phyloP scores from a whole-genome alignment of 2,329 filamentous ascomycete species.

The Fusarium nodosum region DNA sequence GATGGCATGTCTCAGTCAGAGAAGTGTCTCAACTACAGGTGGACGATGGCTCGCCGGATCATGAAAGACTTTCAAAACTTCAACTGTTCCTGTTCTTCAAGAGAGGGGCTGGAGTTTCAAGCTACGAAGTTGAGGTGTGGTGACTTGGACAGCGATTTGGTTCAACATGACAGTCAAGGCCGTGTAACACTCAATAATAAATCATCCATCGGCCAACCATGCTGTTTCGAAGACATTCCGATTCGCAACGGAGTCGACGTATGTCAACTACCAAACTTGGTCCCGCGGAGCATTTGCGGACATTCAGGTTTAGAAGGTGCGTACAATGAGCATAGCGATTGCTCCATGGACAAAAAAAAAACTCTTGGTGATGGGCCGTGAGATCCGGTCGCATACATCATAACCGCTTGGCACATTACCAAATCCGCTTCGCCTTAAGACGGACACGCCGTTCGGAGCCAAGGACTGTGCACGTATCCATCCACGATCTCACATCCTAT shows the following conservation, averaged over 20 bases:
- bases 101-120: conserved; percentile 36
- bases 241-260: background rate
- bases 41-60: conserved; percentile 9
- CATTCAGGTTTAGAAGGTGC: background rate
- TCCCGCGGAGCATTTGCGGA: conserved; percentile 28
- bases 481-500: conserved; percentile 2
- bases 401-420: conserved; percentile 40
- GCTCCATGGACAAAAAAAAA: conserved; percentile 1
- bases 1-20: conserved; percentile 35
- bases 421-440: conserved; percentile 36
- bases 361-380: conserved; percentile 43
- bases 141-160: conserved; percentile 26
- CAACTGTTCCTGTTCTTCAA: background rate
- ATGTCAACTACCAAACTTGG: background rate
- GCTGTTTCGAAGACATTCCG: conserved; percentile 16
- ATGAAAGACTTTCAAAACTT: conserved; percentile 14
- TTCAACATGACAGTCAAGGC: conserved; percentile 11
- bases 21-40: conserved; percentile 22
- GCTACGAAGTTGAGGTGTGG: conserved; percentile 30
- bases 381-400: conserved; percentile 46
- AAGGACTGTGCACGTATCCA: conserved; percentile 34
- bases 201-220: conserved; percentile 11
- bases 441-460: conserved; percentile 45
- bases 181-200: conserved; percentile 14
- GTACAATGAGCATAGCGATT: conserved; percentile 5